These are phyloP conservation scores for Discostella pseudostelligera DNA, from an alignment of 108 stramenopile species.

Conservation along the genomic window DNA sequence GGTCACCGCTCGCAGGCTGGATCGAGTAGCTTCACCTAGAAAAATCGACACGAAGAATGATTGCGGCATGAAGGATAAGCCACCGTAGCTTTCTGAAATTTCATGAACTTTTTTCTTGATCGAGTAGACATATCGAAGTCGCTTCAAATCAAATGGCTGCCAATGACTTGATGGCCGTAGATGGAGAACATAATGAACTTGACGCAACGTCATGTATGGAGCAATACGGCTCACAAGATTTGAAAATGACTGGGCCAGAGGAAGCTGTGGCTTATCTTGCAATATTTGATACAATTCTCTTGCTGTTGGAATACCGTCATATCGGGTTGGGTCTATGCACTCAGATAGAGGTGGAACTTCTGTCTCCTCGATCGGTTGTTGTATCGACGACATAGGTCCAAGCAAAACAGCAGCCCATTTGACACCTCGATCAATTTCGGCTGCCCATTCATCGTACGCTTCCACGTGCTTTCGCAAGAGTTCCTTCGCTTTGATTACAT, in stretches of 20 bases:
- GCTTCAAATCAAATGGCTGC: constrained; percentile 76
- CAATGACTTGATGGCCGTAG: constrained; percentile 69
- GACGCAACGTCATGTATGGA: constrained; percentile 80
- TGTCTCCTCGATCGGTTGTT: constrained; percentile 64
- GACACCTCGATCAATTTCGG: constrained; percentile 78
- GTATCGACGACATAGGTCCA: constrained; percentile 54
- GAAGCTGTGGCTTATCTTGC: constrained; percentile 72
- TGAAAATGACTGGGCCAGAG: constrained; percentile 70
- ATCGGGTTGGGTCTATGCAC: constrained; percentile 45
- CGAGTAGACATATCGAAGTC: constrained; percentile 84
- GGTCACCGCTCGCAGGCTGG: constrained; percentile 54
- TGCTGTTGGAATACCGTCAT: constrained; percentile 75
- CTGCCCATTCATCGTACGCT: constrained; percentile 80
- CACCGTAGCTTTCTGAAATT: constrained; percentile 87
- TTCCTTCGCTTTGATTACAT: constrained; percentile 81
- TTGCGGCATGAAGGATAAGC: constrained; percentile 85
- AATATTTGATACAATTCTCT: constrained; percentile 62
- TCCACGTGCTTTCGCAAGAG: constrained; percentile 65
- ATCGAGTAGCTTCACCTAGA: constrained; percentile 85
- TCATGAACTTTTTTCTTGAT: constrained; percentile 86
- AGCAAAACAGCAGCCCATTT: constrained; percentile 73
- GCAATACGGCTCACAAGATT: constrained; percentile 67
- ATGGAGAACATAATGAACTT: constrained; percentile 76
- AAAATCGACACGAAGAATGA: constrained; percentile 88
- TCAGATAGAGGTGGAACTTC: constrained; percentile 71